These are phyloP conservation scores for Neofusicoccum sp. DNA, from an alignment of 2,329 filamentous ascomycete genomes.

Conservation along the genomic window DNA sequence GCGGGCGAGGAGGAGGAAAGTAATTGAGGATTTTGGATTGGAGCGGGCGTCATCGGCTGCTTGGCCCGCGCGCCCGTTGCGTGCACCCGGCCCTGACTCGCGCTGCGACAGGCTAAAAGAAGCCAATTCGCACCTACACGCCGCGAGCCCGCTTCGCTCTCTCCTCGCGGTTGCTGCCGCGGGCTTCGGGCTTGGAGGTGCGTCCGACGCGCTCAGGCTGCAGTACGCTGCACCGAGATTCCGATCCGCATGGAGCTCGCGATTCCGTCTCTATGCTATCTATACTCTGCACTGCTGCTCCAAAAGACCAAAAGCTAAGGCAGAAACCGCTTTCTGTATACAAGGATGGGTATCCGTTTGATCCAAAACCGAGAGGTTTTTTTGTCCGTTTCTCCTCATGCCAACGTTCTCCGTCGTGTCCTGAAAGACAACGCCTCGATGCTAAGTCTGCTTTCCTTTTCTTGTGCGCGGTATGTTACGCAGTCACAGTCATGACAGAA, in stretches of 20 bases:
- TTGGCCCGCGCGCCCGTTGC: conserved; percentile 4
- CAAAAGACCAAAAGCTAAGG: background rate
- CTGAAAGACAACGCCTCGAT: background rate
- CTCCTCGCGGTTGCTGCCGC: background rate
- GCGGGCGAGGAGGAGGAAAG: background rate
- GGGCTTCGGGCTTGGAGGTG: background rate
- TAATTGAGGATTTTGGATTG: background rate
- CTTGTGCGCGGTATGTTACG: too few relatives aligned
- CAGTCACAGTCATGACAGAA: too few relatives aligned
- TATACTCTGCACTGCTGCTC: too few relatives aligned
- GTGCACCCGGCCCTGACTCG: background rate
- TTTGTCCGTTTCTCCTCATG: background rate
- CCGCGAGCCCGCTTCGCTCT: background rate
- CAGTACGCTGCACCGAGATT: too few relatives aligned
- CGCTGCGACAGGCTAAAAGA: background rate
- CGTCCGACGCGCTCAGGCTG: too few relatives aligned
- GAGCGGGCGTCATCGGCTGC: conserved; percentile 5
- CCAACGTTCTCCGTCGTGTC: background rate
- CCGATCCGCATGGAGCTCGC: too few relatives aligned
- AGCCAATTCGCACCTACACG: conserved; percentile 3
- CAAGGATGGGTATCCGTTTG: conserved; percentile 13
- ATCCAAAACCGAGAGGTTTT: background rate
- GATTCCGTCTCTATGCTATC: too few relatives aligned
- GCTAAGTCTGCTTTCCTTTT: too few relatives aligned
- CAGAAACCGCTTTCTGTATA: background rate